Conservation (phyloP, 139 green algal genomes). For the Diplosphaera chodatii region DNA sequence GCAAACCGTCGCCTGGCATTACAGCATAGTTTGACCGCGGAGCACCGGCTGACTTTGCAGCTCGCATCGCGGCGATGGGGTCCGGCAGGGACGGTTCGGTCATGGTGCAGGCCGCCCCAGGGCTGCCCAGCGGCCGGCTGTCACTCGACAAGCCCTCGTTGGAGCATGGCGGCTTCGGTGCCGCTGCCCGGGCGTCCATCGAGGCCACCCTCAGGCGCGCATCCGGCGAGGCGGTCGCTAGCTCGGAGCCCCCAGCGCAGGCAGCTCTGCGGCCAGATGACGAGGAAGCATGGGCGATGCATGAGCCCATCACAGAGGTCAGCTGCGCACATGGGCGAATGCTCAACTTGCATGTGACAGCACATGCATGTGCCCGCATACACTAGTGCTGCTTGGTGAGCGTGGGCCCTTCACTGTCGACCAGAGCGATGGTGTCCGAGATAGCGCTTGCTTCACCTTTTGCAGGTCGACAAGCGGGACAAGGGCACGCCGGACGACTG, state of each 20-base stretch:
- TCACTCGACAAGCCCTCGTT: not conserved
- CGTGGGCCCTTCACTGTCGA: no score
- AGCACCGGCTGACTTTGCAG: no score
- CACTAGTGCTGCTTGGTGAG: no score
- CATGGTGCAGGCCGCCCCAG: not conserved
- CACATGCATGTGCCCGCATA: no score
- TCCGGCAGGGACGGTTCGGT: not conserved
- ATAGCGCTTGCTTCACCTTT: not conserved
- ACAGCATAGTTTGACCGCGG: no score
- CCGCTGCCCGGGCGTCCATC: not conserved
- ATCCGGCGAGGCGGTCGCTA: not conserved
- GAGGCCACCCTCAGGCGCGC: not conserved
- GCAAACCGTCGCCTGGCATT: no score
- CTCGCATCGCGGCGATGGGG: not conserved
- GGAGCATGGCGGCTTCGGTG: not conserved
- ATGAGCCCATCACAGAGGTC: not conserved
- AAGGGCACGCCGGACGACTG: slow-evolving; percentile 70
- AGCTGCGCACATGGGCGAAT: not conserved
- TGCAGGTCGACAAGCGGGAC: slow-evolving; percentile 54
- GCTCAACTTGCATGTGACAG: not conserved
- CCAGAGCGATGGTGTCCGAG: no score
- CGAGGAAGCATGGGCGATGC: not conserved
- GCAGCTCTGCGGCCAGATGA: not conserved
- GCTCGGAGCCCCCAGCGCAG: no score
- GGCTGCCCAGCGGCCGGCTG: not conserved